A percentile compares a stretch with the other conserved stretches of the same genome.
Conservation (phyloP, 1,284 basidiomycete species). For the Ganoderma resinaceum region DNA sequence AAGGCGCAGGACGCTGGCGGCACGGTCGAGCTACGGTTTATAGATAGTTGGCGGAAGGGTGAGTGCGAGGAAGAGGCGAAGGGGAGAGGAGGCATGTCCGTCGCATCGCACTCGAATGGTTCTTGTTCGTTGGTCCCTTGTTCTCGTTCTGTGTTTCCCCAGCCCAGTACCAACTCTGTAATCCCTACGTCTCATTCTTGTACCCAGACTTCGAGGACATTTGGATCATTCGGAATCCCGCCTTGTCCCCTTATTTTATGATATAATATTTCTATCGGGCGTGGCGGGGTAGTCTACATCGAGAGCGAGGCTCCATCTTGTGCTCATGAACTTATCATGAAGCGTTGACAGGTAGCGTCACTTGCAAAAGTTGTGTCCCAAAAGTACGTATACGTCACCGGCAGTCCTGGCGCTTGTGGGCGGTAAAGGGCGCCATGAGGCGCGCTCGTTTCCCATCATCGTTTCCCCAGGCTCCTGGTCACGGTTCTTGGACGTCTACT, state of each 20-base stretch:
- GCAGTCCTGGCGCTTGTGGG: no score
- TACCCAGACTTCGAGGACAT: background rate
- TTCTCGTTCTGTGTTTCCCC: background rate
- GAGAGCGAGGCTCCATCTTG: background rate
- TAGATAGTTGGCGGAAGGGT: background rate
- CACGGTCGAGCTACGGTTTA: background rate
- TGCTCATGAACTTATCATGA: no score
- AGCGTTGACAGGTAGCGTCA: no score
- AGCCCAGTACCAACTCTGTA: background rate
- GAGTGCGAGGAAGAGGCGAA: background rate
- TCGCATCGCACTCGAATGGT: background rate
- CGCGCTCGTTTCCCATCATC: no score
- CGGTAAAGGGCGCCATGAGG: no score
- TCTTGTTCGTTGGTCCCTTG: background rate
- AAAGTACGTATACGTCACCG: no score
- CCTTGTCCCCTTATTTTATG: background rate
- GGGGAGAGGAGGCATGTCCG: background rate
- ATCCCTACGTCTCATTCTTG: background rate
- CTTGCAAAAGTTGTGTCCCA: no score
- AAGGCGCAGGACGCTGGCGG: slow-evolving; percentile 2
- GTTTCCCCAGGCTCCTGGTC: no score
- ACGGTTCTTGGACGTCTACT: background rate
- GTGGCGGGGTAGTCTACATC: background rate
- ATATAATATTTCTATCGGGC: background rate
- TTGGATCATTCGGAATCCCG: background rate